A percentile compares a stretch with the other conserved stretches of the same genome.
phyloP scores from a whole-genome alignment of 345 rosid genomes.

The Murraya paniculata region DNA sequence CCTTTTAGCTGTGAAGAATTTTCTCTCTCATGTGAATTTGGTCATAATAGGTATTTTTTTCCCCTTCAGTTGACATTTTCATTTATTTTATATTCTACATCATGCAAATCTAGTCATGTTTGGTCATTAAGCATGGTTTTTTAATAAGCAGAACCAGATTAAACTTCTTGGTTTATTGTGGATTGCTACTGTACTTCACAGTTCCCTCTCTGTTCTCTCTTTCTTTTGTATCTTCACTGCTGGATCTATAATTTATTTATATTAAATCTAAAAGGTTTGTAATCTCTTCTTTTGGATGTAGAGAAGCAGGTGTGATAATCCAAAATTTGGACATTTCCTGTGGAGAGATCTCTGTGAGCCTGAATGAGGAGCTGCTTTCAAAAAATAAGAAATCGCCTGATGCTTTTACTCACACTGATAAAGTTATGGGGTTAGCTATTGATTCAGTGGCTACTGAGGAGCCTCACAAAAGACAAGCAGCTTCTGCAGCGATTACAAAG shows the following conservation, averaged over 20 bases:
- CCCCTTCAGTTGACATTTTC: neutral
- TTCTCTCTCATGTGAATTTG: slow-evolving; percentile 79
- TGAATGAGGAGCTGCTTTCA: slow-evolving; percentile 69
- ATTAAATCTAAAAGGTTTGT: slow-evolving; percentile 6
- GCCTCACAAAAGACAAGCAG: slow-evolving; percentile 45
- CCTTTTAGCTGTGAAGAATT: slow-evolving; percentile 76
- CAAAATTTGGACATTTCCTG: slow-evolving; percentile 60
- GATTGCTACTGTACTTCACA: neutral
- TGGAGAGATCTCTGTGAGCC: slow-evolving; percentile 68
- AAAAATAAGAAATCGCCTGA: slow-evolving; percentile 52
- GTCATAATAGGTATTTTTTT: slow-evolving; percentile 71
- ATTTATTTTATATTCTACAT: slow-evolving; percentile 9
- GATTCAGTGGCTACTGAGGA: slow-evolving; percentile 38
- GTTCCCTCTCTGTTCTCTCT: neutral
- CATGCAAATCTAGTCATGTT: neutral
- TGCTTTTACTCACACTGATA: slow-evolving; percentile 35
- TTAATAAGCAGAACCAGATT: neutral
- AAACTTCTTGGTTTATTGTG: neutral
- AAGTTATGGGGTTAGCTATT: slow-evolving; percentile 24
- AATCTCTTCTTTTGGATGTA: slow-evolving; percentile 36
- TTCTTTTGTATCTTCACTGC: slow-evolving; percentile 1
- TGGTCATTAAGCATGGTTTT: neutral
- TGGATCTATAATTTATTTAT: neutral
- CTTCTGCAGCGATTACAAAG: slow-evolving; percentile 52
- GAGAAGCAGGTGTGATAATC: slow-evolving; percentile 75